Conservation (phyloP, 345 rosid species). For the Cardamine chenopodiifolia region DNA sequence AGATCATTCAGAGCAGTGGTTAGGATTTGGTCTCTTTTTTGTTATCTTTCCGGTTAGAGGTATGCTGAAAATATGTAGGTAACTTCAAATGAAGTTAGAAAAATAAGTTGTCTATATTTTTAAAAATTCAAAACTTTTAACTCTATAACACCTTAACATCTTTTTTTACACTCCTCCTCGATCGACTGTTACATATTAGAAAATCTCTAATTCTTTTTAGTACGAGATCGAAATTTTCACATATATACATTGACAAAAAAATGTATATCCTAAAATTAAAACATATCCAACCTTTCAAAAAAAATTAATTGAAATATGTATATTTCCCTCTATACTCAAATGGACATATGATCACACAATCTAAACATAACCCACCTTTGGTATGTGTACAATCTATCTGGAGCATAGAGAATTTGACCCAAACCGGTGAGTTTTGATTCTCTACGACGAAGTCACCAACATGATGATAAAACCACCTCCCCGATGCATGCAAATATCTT, state of each 20-base stretch:
- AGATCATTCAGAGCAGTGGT: too few species aligned
- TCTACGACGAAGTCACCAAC: slow-evolving; percentile 75
- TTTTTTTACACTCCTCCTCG: too few species aligned
- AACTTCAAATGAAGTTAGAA: too few species aligned
- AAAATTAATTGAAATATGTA: neutral
- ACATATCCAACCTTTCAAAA: neutral
- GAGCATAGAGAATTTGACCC: slow-evolving; percentile 78
- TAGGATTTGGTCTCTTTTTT: too few species aligned
- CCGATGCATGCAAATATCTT: slow-evolving; percentile 55
- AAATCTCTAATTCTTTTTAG: neutral
- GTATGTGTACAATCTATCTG: slow-evolving; percentile 98
- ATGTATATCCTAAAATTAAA: slow-evolving; percentile 3
- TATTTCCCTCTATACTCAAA: slow-evolving; percentile 50
- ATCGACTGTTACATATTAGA: too few species aligned
- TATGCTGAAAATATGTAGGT: too few species aligned
- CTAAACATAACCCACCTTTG: slow-evolving; percentile 91
- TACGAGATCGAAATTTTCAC: neutral
- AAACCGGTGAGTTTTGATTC: slow-evolving; percentile 38
- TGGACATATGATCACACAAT: slow-evolving; percentile 72
- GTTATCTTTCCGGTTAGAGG: too few species aligned
- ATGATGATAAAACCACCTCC: slow-evolving; percentile 74
- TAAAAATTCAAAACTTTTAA: too few species aligned
- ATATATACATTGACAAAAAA: neutral
- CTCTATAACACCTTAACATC: too few species aligned
- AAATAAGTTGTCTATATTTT: too few species aligned